Conservation (phyloP, 768 basidiomycete species). For the Phaeotremella fagi region DNA sequence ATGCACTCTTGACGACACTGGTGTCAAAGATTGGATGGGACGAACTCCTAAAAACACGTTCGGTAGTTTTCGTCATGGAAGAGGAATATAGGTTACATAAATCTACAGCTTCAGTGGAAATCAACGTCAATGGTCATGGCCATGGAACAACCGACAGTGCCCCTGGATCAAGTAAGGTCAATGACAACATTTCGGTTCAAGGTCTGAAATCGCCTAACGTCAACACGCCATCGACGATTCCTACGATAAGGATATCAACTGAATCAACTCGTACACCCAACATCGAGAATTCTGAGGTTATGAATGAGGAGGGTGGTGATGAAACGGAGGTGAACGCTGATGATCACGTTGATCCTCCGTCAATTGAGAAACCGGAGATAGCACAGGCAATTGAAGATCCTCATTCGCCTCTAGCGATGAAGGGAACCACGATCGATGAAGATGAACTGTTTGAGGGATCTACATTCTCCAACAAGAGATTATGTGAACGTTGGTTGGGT, state of each 20-base stretch:
- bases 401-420: conserved; percentile 15
- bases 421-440: conserved; percentile 10
- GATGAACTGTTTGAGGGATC: conserved; percentile 49
- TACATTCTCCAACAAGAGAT: conserved; percentile 90
- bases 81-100: conserved; percentile 99
- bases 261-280: conserved; percentile 54
- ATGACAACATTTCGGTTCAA: conserved; percentile 25
- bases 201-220: conserved; percentile 17
- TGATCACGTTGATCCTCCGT: conserved; percentile 5
- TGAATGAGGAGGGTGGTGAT: too few relatives aligned
- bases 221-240: conserved; percentile 50
- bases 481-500: conserved; percentile 93
- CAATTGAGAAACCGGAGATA: conserved; percentile 41
- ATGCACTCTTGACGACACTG: conserved; percentile 79
- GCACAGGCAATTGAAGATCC: conserved; percentile 29
- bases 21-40: conserved; percentile 98
- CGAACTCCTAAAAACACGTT: conserved; percentile 90
- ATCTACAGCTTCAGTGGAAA: conserved; percentile 63
- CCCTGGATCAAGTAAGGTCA: conserved; percentile 24
- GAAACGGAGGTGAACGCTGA: too few relatives aligned
- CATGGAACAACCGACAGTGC: too few relatives aligned
- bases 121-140: conserved; percentile 13
- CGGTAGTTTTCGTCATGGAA: conserved; percentile 97
- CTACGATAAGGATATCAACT: conserved; percentile 72
- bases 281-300: conserved; percentile 2